phyloP scores from a whole-genome alignment of 306 rosid species.

The Ochetophila trinervis region DNA sequence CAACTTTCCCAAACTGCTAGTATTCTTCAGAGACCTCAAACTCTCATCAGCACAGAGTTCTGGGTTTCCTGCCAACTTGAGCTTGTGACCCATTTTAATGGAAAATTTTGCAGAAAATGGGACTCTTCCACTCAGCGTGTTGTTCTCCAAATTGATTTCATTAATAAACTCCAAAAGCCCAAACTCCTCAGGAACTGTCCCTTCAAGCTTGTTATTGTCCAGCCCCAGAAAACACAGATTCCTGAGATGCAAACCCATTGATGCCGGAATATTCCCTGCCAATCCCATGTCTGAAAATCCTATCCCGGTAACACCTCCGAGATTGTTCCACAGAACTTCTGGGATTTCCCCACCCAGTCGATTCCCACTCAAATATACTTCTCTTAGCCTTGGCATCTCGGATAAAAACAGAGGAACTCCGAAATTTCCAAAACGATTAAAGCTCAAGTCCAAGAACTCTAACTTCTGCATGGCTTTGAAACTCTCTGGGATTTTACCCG shows the following conservation, averaged over 20 bases:
- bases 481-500: conserved; percentile 57
- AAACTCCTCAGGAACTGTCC: conserved; percentile 62
- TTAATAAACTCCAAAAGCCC: conserved; percentile 39
- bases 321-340: conserved; percentile 56
- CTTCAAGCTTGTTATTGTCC: conserved; percentile 67
- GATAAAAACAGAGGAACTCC: conserved; percentile 61
- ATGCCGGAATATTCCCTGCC: conserved; percentile 57
- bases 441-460: conserved; percentile 73
- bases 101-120: conserved; percentile 30
- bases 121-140: conserved; percentile 64
- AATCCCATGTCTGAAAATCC: conserved; percentile 67
- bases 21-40: conserved; percentile 3
- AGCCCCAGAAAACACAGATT: conserved; percentile 63
- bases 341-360: conserved; percentile 70
- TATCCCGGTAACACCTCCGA: conserved; percentile 40
- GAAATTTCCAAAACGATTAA: conserved; percentile 51
- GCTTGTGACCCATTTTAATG: conserved; percentile 36
- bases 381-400: conserved; percentile 46
- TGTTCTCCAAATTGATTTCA: conserved; percentile 81
- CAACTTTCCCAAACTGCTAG: conserved; percentile 28
- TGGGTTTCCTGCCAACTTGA: conserved; percentile 60
- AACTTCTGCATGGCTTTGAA: conserved; percentile 31
- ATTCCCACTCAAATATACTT: conserved; percentile 69
- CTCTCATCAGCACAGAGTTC: conserved; percentile 51
- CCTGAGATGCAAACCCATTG: conserved; percentile 62